Conservation (phyloP, 2,329 filamentous ascomycete species). For the Clonostachys chloroleuca region DNA sequence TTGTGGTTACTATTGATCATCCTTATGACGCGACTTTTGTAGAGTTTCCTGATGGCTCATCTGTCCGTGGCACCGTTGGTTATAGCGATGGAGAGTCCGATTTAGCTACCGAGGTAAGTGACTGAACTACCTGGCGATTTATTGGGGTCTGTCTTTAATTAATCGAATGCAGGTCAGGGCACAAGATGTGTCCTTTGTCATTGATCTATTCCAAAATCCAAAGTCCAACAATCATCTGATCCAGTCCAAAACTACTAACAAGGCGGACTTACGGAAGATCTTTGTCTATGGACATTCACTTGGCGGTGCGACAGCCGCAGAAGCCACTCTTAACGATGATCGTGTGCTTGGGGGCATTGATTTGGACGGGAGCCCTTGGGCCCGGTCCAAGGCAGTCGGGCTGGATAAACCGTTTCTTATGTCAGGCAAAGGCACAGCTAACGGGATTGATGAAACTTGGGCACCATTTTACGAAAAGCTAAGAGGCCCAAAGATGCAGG, state of each 20-base stretch:
- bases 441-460: neutral
- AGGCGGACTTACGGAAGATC: constrained; percentile 11
- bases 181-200: constrained; percentile 24
- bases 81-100: constrained; percentile 7
- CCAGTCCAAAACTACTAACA: constrained; percentile 3
- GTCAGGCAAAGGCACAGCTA: neutral
- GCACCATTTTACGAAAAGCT: constrained; percentile 1
- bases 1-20: constrained; percentile 40
- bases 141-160: too few species aligned
- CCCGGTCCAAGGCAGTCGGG: constrained; percentile 9
- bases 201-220: constrained; percentile 16
- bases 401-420: constrained; percentile 11
- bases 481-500: constrained; percentile 2
- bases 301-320: constrained; percentile 23
- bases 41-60: constrained; percentile 31
- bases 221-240: constrained; percentile 3
- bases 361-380: constrained; percentile 25
- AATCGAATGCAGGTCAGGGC: constrained; percentile 13
- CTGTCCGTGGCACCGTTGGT: constrained; percentile 8
- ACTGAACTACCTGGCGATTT: too few species aligned
- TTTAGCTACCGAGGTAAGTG: constrained; percentile 1
- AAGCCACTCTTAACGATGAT: constrained; percentile 15
- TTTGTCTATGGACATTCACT: constrained; percentile 27
- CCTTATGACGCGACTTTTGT: constrained; percentile 34
- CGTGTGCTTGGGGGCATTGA: constrained; percentile 26